Percentiles rank a stretch among this genome's conserved stretches.
phyloP scores from a whole-genome alignment of 73 alveolate species.

The Uronychia setigera region DNA sequence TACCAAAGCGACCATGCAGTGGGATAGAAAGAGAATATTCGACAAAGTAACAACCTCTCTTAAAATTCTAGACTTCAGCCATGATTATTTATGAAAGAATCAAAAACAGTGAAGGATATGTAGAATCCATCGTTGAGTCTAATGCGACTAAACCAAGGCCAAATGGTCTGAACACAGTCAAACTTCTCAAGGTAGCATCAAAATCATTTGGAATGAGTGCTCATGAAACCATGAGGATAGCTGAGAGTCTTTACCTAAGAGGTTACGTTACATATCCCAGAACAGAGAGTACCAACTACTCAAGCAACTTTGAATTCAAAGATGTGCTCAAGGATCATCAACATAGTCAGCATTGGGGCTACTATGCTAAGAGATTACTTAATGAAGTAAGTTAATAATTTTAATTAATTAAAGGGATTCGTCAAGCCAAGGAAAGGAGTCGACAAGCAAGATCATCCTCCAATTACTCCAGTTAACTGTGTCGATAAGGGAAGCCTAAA shows the following conservation, averaged over 20 bases:
- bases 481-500: conserved; percentile 84
- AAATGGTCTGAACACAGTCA: conserved; percentile 96
- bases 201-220: conserved; percentile 96
- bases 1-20: conserved; percentile 48
- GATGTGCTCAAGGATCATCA: conserved; percentile 76
- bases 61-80: no score
- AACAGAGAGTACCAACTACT: conserved; percentile 97
- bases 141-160: conserved; percentile 81
- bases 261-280: conserved; percentile 99
- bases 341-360: conserved; percentile 77
- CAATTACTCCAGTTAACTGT: conserved; percentile 98
- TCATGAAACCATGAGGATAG: conserved; percentile 96
- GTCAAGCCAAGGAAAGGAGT: conserved; percentile 89
- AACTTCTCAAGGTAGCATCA: conserved; percentile 92
- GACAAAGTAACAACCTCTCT: conserved; percentile 39
- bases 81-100: conserved; percentile 57
- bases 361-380: conserved; percentile 69
- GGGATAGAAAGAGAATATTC: conserved; percentile 75
- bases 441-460: conserved; percentile 99
- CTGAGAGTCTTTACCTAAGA: conserved; percentile 98
- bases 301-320: conserved; percentile 87
- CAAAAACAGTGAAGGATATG: conserved; percentile 32
- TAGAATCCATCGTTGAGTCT: conserved; percentile 50
- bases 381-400: conserved; percentile 21
- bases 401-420: conserved; percentile 32